Evolutionary conservation across 768 basidiomycete genomes (phyloP).

Genomic region (Russula abietina): DNA sequence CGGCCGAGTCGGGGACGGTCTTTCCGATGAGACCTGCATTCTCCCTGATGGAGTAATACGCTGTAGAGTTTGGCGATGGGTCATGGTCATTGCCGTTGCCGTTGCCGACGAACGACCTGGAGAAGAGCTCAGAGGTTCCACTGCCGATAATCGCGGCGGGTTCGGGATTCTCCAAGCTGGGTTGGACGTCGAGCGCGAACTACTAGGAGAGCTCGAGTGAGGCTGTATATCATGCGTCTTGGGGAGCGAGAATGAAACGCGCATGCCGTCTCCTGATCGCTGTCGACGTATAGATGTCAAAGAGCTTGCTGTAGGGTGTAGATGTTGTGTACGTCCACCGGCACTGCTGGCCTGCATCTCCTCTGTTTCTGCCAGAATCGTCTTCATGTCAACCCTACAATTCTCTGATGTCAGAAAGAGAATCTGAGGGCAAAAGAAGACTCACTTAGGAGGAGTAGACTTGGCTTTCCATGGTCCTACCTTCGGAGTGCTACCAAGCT

Average conservation of each 20-base stretch:
- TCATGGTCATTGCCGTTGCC: neutral
- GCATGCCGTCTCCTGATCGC: slow-evolving; percentile 16
- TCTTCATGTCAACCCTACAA: slow-evolving; percentile 71
- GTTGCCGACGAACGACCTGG: neutral
- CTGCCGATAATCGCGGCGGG: neutral
- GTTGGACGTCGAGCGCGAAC: neutral
- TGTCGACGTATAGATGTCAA: neutral
- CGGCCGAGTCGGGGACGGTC: neutral
- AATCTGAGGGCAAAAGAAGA: neutral
- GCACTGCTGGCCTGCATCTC: slow-evolving; percentile 22
- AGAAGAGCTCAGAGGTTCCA: neutral
- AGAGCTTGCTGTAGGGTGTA: slow-evolving; percentile 13
- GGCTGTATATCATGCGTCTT: slow-evolving; percentile 10
- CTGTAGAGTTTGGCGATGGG: neutral
- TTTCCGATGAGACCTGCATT: neutral
- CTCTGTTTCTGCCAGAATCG: slow-evolving; percentile 78
- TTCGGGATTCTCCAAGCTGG: neutral
- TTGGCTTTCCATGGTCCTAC: slow-evolving; percentile 33
- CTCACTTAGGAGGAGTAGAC: slow-evolving; percentile 49
- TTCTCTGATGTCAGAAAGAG: neutral
- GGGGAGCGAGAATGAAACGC: slow-evolving; percentile 14
- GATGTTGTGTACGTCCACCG: slow-evolving; percentile 19
- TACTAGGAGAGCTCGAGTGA: neutral
- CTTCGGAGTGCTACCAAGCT: slow-evolving; percentile 3
- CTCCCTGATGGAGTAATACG: neutral